Base-by-base conservation (phyloP, 2,329 filamentous ascomycete genomes). In the Botrytis fabae region DNA sequence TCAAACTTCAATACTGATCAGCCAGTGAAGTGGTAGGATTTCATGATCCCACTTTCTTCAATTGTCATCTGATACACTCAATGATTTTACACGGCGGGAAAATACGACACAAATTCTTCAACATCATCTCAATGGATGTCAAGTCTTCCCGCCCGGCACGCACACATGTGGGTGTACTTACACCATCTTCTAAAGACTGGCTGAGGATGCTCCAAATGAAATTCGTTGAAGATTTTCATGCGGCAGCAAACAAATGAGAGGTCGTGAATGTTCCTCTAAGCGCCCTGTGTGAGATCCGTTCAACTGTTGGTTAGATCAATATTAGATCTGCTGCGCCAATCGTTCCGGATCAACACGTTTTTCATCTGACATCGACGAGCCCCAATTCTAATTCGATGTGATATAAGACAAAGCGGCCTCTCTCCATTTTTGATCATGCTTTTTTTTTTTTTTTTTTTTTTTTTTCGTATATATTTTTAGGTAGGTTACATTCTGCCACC, bases 271-370 rank as follows among this genome's bases (percentile, higher is more conserved):
- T 20, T 4, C 65, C 64, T 66, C 22, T 54, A 66, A 66, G 46
- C 46, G 65, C 65, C 65, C 48, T 57, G 54, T 42, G 6, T 42
- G 18, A 42, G 48, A 69, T 44, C 25, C 18, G 12, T 69, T 57
- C 64, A 28, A 64, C 40, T 46, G 61, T 46, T 68, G 35, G 60
- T 28, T 62, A 28, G 48, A 57, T 68, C 38, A 42, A 25, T 32
- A 42, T 68, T 16, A 28, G 46, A 42, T 68, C 65, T 57, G 28
- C 25, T 38, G 32, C 7, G n/a, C 25, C 25, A 65, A 42, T 65
- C 63, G n/a, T 64, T 64, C 61, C n/a, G 40, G 25, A 63, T 63
- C 61, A 64, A 40, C 25, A n/a, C 16, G 38, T 44, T 28, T 63
- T 38, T 64, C 40, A 63, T 64, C 61, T 64, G 40, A 18, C 40